Percentiles rank a stretch among this genome's conserved stretches.
Conservation (phyloP, 2,329 filamentous ascomycete genomes). For the Phyllosticta citribraziliensis region DNA sequence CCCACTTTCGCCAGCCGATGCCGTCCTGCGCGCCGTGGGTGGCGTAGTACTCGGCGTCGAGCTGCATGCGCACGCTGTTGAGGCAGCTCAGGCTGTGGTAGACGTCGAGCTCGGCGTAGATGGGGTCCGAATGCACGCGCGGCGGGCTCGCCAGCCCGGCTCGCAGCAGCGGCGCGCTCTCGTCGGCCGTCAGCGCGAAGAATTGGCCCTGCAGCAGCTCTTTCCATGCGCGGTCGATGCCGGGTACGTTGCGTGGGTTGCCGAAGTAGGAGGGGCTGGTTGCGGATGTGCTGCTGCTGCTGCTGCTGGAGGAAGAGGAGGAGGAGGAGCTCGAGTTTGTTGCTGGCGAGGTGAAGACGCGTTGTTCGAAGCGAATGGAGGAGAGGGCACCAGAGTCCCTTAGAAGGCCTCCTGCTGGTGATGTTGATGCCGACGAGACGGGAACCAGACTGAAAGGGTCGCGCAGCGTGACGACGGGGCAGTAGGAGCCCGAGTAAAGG, state of each 20-base stretch:
- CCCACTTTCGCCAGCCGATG: slow-evolving; percentile 1
- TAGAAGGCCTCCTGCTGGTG: neutral
- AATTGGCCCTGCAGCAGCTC: neutral
- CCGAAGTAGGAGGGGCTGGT: neutral
- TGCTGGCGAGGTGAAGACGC: slow-evolving; percentile 1
- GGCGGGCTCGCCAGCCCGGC: neutral
- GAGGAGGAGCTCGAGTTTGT: neutral
- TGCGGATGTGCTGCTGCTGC: neutral
- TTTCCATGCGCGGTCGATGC: slow-evolving; percentile 8
- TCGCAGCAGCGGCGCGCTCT: neutral
- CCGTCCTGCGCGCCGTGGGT: slow-evolving; percentile 7
- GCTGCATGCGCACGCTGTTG: slow-evolving; percentile 2
- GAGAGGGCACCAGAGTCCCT: neutral
- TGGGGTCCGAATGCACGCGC: neutral
- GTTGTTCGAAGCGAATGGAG: slow-evolving; percentile 5
- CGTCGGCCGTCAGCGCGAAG: slow-evolving; percentile 5
- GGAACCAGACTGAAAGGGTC: neutral
- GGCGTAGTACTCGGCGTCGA: slow-evolving; percentile 6
- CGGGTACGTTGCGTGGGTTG: neutral
- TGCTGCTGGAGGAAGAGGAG: neutral
- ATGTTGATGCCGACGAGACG: neutral
- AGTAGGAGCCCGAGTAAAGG: slow-evolving; percentile 8
- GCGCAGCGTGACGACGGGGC: neutral
- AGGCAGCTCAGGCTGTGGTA: slow-evolving; percentile 8
- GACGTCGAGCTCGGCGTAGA: slow-evolving; percentile 7